Evolutionary conservation across 2,329 filamentous ascomycete genomes (phyloP).

Genomic region (Chaetomium sp.): DNA sequence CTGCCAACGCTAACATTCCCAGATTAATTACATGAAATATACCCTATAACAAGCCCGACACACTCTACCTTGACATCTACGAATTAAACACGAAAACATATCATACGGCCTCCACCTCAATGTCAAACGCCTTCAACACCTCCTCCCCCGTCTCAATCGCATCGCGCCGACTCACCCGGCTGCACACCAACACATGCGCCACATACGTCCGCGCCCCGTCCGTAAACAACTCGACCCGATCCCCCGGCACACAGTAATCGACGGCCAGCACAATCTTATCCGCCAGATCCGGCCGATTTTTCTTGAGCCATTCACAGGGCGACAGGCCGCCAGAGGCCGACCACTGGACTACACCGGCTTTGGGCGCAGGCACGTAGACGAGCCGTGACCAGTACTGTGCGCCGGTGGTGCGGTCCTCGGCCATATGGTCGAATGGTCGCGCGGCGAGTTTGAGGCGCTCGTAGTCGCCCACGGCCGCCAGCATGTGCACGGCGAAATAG

Average conservation of each 20-base stretch:
- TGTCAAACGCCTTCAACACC: conserved; percentile 13
- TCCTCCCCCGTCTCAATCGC: conserved; percentile 19
- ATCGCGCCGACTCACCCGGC: conserved; percentile 15
- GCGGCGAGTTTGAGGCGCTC: conserved; percentile 16
- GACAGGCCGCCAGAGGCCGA: conserved; percentile 1
- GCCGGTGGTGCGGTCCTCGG: conserved; percentile 3
- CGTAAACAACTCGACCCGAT: conserved; percentile 14
- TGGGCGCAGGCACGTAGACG: conserved; percentile 22
- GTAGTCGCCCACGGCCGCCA: conserved; percentile 18
- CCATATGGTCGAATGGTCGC: conserved; percentile 11
- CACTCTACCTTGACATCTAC: too few species aligned
- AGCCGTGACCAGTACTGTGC: conserved; percentile 22
- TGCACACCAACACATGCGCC: conserved; percentile 20
- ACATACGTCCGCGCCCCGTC: conserved; percentile 22
- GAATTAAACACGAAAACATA: too few species aligned
- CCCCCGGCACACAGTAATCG: conserved; percentile 19
- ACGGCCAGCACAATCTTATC: conserved; percentile 17
- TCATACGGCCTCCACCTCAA: conserved; percentile 9
- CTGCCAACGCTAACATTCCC: background rate
- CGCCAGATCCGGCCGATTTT: conserved; percentile 15
- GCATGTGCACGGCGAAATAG: conserved; percentile 24
- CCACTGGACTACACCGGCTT: conserved; percentile 13
- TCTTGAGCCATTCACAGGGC: conserved; percentile 20
- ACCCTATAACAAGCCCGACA: too few species aligned
- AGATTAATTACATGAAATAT: too few species aligned